Base-by-base conservation (phyloP, 2,329 filamentous ascomycete species). In the Trichoderma guizhouense region DNA sequence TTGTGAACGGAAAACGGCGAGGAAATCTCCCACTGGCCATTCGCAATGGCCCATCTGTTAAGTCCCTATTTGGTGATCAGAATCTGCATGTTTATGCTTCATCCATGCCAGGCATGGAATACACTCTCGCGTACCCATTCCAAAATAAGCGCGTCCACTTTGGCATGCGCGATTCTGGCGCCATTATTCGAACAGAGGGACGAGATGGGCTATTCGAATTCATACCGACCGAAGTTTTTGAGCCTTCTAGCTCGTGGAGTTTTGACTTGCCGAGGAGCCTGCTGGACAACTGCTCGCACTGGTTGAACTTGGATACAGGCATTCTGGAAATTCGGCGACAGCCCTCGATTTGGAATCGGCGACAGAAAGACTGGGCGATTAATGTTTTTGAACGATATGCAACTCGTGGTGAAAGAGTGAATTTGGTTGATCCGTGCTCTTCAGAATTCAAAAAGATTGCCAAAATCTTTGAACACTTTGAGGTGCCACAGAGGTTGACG, bases 281-380 rank as follows among this genome's bases (percentile, higher is more conserved):
- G 0, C 73, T 90, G 0, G 77, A 86, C 0, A 79, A 84, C 7
- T 91, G 87, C 64, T 81, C 86, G 0, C 90, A 92, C 73, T 92
- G 89, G 89, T 79, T 91, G 5, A 81, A 91, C 55, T 14, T 90
- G 0, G 62, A 32, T 0, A 77, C 73, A 0, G 73, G 76, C 0
- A 62, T 74, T 0, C 64, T 92, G 0, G 86, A 92, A 58, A 85
- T 91, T 26, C 82, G 89, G 9, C 83, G 82, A 7, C 77, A 78
- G 1, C 79, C 84, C 0, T 72, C 77, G 0, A 78, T 79, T 5
- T 85, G 80, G 83, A 58, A 14, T 0, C 72, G 58, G 0, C 75
- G 74, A 7, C 12, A 0, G 0, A 73, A 70, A 0, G 78, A 81
- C 53, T 86, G 83, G 83, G 65, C 72, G 0, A 71, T 85, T 0